These are phyloP conservation scores for Nakazawaea wickerhamii DNA, from an alignment of 805 yeast species.

Conservation along the genomic window DNA sequence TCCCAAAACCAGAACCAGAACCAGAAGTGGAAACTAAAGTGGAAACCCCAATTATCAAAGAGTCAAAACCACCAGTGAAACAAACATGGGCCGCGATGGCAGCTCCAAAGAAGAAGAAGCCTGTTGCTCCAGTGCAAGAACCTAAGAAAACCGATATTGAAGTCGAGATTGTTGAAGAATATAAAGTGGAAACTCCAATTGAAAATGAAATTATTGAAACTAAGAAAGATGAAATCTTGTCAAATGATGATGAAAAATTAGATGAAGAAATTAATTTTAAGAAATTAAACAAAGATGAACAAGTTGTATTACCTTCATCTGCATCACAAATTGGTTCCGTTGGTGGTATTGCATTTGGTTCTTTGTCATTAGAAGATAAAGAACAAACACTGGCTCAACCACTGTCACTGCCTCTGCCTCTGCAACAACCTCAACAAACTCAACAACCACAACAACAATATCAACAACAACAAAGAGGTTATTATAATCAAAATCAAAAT, in stretches of 20 bases:
- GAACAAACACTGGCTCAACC: slow-evolving; percentile 22
- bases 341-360: slow-evolving; percentile 52
- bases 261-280: slow-evolving; percentile 6
- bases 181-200: slow-evolving; percentile 1
- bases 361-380: slow-evolving; percentile 43
- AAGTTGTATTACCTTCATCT: slow-evolving; percentile 42
- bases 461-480: slow-evolving; percentile 14
- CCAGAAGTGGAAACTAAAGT: slow-evolving; percentile 10
- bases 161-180: too few species aligned
- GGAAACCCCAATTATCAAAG: slow-evolving; percentile 1
- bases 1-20: slow-evolving; percentile 8
- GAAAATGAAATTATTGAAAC: slow-evolving; percentile 5
- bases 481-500: slow-evolving; percentile 16
- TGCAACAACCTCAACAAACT: slow-evolving; percentile 18
- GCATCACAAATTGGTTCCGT: slow-evolving; percentile 38
- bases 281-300: slow-evolving; percentile 18
- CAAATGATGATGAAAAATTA: slow-evolving; percentile 4
- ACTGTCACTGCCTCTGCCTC: slow-evolving; percentile 17
- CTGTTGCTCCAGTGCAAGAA: slow-evolving; percentile 10
- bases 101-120: slow-evolving; percentile 14
- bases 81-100: slow-evolving; percentile 13
- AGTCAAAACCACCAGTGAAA: slow-evolving; percentile 8
- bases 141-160: slow-evolving; percentile 2
- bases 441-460: slow-evolving; percentile 17
- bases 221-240: slow-evolving; percentile 6